These are phyloP conservation scores for Colletotrichum echinochloae DNA, from an alignment of 2,329 filamentous ascomycete genomes.

Conservation along the genomic window DNA sequence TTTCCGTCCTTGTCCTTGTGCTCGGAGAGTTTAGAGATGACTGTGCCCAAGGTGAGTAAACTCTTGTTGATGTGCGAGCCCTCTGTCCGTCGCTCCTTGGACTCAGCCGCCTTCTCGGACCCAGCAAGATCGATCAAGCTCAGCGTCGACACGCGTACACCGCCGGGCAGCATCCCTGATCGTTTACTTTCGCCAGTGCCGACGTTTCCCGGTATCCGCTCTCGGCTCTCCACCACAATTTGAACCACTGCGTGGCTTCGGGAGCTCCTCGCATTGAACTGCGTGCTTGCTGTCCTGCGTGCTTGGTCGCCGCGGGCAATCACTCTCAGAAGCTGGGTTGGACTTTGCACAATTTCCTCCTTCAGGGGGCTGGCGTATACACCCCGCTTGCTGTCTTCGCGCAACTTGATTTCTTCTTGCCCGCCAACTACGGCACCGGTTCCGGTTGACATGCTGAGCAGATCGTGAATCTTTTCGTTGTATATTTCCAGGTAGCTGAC, in stretches of 20 bases:
- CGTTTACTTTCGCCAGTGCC: constrained; percentile 69
- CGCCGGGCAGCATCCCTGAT: constrained; percentile 80
- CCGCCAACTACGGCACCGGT: constrained; percentile 64
- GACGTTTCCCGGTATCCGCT: constrained; percentile 74
- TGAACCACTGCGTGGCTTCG: constrained; percentile 98
- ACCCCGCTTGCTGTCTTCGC: constrained; percentile 94
- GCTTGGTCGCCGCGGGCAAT: constrained; percentile 95
- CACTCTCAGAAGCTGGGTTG: constrained; percentile 92
- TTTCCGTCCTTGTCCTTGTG: constrained; percentile 85
- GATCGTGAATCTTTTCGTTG: constrained; percentile 96
- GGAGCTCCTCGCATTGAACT: constrained; percentile 96
- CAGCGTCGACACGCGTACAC: constrained; percentile 93
- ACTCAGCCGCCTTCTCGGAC: constrained; percentile 94
- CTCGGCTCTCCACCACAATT: constrained; percentile 96
- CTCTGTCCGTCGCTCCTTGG: constrained; percentile 92
- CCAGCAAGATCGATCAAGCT: constrained; percentile 97
- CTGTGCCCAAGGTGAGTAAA: constrained; percentile 91
- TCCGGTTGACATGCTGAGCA: constrained; percentile 80
- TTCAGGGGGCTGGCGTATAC: constrained; percentile 97
- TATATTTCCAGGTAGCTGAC: constrained; percentile 99
- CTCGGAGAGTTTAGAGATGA: constrained; percentile 92
- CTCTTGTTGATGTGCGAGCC: constrained; percentile 99
- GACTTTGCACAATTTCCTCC: constrained; percentile 98
- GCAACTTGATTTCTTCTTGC: constrained; percentile 95
- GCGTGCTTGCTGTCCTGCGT: constrained; percentile 90